phyloP scores from a whole-genome alignment of 1,284 basidiomycete species.

The Boletus sp. region DNA sequence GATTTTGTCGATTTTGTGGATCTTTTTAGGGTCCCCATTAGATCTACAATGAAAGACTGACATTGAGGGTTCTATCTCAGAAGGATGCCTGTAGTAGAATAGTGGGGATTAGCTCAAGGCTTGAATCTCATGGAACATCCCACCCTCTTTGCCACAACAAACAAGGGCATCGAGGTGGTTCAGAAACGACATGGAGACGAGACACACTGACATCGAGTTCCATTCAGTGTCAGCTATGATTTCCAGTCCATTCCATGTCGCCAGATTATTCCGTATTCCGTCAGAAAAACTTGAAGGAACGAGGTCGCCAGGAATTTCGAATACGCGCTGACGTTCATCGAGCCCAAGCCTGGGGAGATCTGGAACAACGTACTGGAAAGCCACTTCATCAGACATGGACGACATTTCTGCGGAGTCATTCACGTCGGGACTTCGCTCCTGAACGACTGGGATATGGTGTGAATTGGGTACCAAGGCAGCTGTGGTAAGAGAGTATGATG shows the following conservation, averaged over 20 bases:
- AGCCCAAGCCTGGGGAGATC: not conserved
- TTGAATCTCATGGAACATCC: no score
- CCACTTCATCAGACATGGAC: not conserved
- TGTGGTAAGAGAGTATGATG: not conserved
- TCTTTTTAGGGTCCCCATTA: not conserved
- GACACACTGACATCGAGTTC: not conserved
- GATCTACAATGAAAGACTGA: not conserved
- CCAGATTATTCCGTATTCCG: not conserved
- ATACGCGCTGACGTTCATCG: slow-evolving; percentile 1
- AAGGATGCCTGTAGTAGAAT: not conserved
- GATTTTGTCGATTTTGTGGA: slow-evolving; percentile 4
- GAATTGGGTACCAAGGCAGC: not conserved
- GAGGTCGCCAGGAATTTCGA: not conserved
- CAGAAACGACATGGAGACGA: not conserved
- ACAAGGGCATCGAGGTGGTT: not conserved
- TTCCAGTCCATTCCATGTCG: no score
- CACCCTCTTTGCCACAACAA: no score
- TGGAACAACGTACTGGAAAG: not conserved
- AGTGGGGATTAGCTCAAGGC: not conserved
- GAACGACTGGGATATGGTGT: not conserved
- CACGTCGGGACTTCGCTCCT: not conserved
- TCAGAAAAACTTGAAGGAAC: not conserved
- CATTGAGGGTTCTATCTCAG: not conserved
- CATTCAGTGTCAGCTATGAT: not conserved
- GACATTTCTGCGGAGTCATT: not conserved